Evolutionary conservation across 805 yeast genomes (phyloP), one percentile per base, ranked within the genome.

Genomic region (Saccharomycopsis capsularis): DNA sequence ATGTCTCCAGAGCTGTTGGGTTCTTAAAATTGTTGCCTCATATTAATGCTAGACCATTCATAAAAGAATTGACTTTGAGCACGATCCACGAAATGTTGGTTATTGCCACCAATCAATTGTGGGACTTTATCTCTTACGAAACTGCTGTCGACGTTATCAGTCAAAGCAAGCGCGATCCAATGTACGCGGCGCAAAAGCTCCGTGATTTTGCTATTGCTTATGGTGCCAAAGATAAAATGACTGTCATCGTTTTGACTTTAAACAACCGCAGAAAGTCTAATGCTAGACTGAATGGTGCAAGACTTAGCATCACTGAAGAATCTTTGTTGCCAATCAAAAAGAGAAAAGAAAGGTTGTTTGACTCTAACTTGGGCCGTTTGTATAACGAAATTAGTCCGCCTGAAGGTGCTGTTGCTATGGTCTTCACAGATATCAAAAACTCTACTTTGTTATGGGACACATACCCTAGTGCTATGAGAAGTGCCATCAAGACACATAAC

Each of bases 311-410:
- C 60, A 53, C 60, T 16, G 70, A 68, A 42, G 71, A 65, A 41
- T 68, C 59, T 62, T 67, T 56, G 55, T 68, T 56, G 51, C 65
- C 24, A 59, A 66, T 67, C 53, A 71, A 61, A 63, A 67, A 78
- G 38, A 69, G 78, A 59, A 71, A 79, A 54, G 82, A 74, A 42
- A 77, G 64, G 60, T 79, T 55, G 64, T 72, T 7, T 61, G 96
- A 90, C 63, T 78, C 95, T 0, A 76, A 82, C 1, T 70, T 90
- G 56, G 79, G 96, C 58, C 78, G 95, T 59, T 69, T 89, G 47
- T 95, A 87, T 52, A 85, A 83, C 37, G 99, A 93, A 60, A 90
- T 93, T 51, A 81, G 84, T 7, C 97, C 99, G 2, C 99, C 99
- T 2, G 81, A 82, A 4, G 98, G 98, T 2, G 89, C 88, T 44